Evolutionary conservation across 345 rosid species (phyloP).

Genomic region (Melaleuca alternifolia): DNA sequence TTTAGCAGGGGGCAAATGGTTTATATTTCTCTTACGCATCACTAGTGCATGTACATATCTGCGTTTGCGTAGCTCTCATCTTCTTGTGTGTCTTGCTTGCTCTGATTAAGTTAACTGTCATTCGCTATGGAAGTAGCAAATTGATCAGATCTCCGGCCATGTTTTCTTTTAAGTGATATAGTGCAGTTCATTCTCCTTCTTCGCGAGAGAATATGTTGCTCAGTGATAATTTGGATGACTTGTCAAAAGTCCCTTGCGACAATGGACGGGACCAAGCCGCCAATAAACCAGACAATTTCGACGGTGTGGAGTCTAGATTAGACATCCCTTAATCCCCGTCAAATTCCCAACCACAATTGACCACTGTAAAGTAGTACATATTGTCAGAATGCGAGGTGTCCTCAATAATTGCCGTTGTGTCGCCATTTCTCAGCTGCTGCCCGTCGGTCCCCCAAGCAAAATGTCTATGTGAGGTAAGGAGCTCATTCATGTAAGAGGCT

Average conservation of each 20-base stretch:
- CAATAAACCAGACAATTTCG: neutral
- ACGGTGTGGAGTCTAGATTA: neutral
- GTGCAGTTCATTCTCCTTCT: neutral
- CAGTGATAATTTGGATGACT: neutral
- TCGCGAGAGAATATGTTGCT: neutral
- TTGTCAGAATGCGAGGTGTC: neutral
- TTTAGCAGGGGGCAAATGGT: neutral
- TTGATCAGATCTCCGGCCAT: neutral
- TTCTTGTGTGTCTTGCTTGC: neutral
- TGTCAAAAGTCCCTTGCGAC: neutral
- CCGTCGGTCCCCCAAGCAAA: neutral
- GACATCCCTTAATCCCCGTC: neutral
- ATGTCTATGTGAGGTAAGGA: neutral
- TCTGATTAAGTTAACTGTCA: neutral
- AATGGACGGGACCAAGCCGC: neutral
- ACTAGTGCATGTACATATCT: neutral
- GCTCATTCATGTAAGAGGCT: neutral
- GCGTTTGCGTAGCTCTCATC: neutral
- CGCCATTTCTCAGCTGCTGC: neutral
- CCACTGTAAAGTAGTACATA: neutral
- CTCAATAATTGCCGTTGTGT: neutral
- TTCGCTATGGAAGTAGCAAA: neutral
- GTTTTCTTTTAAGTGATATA: neutral
- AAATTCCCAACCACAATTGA: neutral
- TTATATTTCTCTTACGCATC: neutral